A percentile compares a stretch with the other conserved stretches of the same genome.
These are phyloP conservation scores for Myxozyma neotropica DNA, from an alignment of 805 yeast species.

Conservation along the genomic window DNA sequence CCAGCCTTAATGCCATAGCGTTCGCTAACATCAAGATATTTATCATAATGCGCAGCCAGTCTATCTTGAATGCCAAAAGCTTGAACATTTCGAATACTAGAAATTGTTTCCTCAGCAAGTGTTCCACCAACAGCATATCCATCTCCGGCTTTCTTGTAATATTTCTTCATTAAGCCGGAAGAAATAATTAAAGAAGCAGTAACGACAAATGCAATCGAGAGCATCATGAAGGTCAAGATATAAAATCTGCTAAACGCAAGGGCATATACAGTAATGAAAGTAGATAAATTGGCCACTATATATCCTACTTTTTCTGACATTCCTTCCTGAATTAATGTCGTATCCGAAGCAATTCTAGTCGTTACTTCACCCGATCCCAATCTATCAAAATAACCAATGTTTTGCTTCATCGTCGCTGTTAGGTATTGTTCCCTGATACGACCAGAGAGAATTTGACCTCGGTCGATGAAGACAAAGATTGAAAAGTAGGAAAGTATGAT, in stretches of 20 bases:
- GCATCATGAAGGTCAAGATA: conserved; percentile 44
- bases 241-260: conserved; percentile 45
- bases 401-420: conserved; percentile 45
- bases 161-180: conserved; percentile 37
- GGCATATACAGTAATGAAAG: conserved; percentile 45
- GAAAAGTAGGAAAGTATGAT: conserved; percentile 37
- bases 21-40: conserved; percentile 22
- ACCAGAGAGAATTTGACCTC: conserved; percentile 48
- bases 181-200: conserved; percentile 38
- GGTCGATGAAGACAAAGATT: conserved; percentile 44
- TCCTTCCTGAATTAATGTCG: conserved; percentile 48
- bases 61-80: conserved; percentile 49
- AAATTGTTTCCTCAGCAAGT: conserved; percentile 48
- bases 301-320: conserved; percentile 48
- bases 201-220: conserved; percentile 42
- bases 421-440: conserved; percentile 46
- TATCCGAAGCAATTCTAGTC: conserved; percentile 47
- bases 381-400: conserved; percentile 45
- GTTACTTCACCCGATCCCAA: conserved; percentile 47
- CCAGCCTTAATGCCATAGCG: conserved; percentile 21
- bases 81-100: conserved; percentile 47
- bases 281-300: conserved; percentile 44
- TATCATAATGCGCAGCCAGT: conserved; percentile 36
- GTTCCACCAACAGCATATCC: conserved; percentile 35
- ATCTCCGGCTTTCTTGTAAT: conserved; percentile 16